Evolutionary conservation across 2,329 filamentous ascomycete species (phyloP).

Genomic region (Colletotrichum plurivorum): DNA sequence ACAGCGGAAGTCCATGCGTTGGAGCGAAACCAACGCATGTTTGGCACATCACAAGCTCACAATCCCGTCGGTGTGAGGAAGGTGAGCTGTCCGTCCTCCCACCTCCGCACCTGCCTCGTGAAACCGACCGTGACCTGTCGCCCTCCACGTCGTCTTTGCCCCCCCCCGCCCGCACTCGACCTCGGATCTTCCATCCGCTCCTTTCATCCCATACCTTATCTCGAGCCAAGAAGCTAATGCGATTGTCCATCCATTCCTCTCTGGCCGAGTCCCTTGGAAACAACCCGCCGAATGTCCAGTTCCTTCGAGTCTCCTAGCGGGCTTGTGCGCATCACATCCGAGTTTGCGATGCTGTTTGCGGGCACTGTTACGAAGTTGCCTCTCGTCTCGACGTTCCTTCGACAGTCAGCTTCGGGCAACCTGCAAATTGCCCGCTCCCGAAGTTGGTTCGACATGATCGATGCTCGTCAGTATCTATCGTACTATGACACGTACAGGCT

Average conservation of each 20-base stretch:
- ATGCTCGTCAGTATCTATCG: too few relatives aligned
- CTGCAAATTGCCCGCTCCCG: not conserved
- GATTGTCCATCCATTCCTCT: conserved; percentile 10
- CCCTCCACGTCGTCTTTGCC: not conserved
- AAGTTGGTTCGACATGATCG: not conserved
- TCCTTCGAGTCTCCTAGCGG: conserved; percentile 9
- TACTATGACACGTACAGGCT: not conserved
- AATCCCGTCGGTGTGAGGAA: not conserved
- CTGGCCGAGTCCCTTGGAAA: conserved; percentile 1
- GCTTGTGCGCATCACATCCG: conserved; percentile 18
- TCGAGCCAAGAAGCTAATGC: conserved; percentile 18
- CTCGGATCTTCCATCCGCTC: not conserved
- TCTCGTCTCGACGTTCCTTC: conserved; percentile 3
- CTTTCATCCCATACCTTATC: conserved; percentile 15
- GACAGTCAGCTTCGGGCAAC: not conserved
- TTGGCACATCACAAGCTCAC: too few relatives aligned
- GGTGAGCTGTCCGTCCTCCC: too few relatives aligned
- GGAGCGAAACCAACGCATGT: too few relatives aligned
- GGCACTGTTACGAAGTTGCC: not conserved
- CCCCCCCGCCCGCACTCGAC: not conserved
- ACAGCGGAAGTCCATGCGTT: too few relatives aligned
- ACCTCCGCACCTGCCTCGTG: too few relatives aligned
- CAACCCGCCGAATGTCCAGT: conserved; percentile 4
- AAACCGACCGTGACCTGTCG: not conserved
- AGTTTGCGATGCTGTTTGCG: conserved; percentile 8